A percentile compares a stretch with the other conserved stretches of the same genome.
phyloP scores from a whole-genome alignment of 2,329 filamentous ascomycete genomes.

The Rutstroemia sydowiana region DNA sequence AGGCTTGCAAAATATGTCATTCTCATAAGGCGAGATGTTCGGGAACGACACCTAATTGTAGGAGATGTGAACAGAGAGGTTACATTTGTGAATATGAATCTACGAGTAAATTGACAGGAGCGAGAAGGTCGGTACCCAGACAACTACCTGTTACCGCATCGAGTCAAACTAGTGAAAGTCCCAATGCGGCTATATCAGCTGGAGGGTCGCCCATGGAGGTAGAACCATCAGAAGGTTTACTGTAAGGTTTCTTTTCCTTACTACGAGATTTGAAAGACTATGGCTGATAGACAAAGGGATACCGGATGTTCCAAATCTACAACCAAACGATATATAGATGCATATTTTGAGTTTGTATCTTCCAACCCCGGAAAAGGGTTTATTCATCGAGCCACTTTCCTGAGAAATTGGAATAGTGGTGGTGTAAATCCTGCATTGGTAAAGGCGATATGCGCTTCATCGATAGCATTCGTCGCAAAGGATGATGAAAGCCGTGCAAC shows the following conservation, averaged over 20 bases:
- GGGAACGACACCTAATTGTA: slow-evolving; percentile 5
- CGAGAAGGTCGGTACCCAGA: slow-evolving; percentile 4
- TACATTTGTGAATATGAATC: slow-evolving; percentile 10
- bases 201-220: slow-evolving; percentile 6
- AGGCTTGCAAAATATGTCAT: slow-evolving; percentile 8
- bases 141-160: not conserved
- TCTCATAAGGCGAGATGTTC: slow-evolving; percentile 8
- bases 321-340: slow-evolving; percentile 7
- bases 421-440: slow-evolving; percentile 3
- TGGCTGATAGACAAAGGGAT: not conserved
- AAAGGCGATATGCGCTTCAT: slow-evolving; percentile 5
- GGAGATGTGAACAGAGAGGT: slow-evolving; percentile 6
- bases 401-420: slow-evolving; percentile 9
- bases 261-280: not conserved
- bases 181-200: not conserved
- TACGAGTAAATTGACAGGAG: not conserved
- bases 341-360: slow-evolving; percentile 9
- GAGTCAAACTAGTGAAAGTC: slow-evolving; percentile 4
- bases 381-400: slow-evolving; percentile 8
- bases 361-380: slow-evolving; percentile 9
- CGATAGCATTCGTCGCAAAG: slow-evolving; percentile 8
- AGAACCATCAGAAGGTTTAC: not conserved
- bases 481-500: slow-evolving; percentile 4
- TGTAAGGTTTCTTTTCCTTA: not conserved
- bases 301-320: slow-evolving; percentile 1